These are phyloP conservation scores for Gymnopilus junonius DNA, from an alignment of 768 basidiomycete species.

Conservation along the genomic window DNA sequence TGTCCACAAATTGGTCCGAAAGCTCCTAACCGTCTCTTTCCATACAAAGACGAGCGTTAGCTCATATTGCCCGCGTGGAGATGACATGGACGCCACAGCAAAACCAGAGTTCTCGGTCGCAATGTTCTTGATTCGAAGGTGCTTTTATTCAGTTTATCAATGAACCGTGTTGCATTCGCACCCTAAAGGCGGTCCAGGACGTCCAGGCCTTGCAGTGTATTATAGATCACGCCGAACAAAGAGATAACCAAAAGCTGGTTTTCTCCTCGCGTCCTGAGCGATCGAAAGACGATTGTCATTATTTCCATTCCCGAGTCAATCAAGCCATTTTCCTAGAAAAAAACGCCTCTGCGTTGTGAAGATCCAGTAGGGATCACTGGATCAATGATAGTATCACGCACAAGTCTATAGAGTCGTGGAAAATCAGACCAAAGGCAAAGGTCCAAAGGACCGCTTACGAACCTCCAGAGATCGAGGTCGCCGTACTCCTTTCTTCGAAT, in stretches of 20 bases:
- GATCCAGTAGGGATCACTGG: not conserved
- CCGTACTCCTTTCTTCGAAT: not conserved
- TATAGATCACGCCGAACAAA: not conserved
- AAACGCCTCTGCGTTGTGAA: not conserved
- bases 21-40: not conserved
- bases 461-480: not conserved
- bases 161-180: not conserved
- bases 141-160: not conserved
- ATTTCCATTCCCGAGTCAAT: not conserved
- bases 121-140: not conserved
- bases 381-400: not conserved
- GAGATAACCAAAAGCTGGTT: not conserved
- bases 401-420: not conserved
- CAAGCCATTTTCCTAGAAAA: not conserved
- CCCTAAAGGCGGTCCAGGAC: not conserved
- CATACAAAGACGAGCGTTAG: not conserved
- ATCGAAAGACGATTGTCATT: not conserved
- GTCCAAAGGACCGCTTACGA: not conserved
- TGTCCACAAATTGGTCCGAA: not conserved
- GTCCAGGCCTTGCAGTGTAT: not conserved
- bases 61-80: not conserved
- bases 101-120: not conserved
- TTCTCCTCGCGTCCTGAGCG: not conserved
- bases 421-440: not conserved
- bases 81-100: not conserved